Conservation (phyloP, 352 stramenopile species). For the Globisporangium camurandrum region DNA sequence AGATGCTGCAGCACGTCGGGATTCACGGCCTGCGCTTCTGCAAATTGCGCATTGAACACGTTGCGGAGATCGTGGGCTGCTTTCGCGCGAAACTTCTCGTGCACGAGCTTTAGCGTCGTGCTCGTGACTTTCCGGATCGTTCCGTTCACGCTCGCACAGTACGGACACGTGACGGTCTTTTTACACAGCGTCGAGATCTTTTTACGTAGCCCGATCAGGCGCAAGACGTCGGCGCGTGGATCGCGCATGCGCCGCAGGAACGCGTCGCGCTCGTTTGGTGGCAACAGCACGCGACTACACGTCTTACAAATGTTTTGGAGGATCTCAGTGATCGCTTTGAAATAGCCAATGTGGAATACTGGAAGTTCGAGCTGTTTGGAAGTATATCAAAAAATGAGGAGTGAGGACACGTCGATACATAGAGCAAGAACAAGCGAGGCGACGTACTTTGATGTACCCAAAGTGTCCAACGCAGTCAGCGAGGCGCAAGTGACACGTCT, state of each 20-base stretch:
- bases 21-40: constrained; percentile 95
- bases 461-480: constrained; percentile 98
- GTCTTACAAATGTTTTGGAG: constrained; percentile 93
- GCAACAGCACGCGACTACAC: constrained; percentile 94
- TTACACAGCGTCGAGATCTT: constrained; percentile 82
- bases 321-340: constrained; percentile 94
- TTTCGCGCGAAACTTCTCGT: constrained; percentile 88
- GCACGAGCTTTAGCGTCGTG: constrained; percentile 97
- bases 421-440: constrained; percentile 14
- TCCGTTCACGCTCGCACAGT: constrained; percentile 95
- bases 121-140: constrained; percentile 97
- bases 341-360: constrained; percentile 98
- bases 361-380: constrained; percentile 94
- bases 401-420: too few species aligned
- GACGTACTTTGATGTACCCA: constrained; percentile 98
- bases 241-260: constrained; percentile 89
- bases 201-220: constrained; percentile 91
- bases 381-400: constrained; percentile 92
- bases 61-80: constrained; percentile 86
- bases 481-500: constrained; percentile 87
- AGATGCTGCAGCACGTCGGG: constrained; percentile 90
- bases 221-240: constrained; percentile 94
- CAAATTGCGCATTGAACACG: constrained; percentile 92
- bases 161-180: constrained; percentile 89
- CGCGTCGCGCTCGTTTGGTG: constrained; percentile 79